phyloP scores from a whole-genome alignment of 2,329 filamentous ascomycete species.

The Neurospora sp. region DNA sequence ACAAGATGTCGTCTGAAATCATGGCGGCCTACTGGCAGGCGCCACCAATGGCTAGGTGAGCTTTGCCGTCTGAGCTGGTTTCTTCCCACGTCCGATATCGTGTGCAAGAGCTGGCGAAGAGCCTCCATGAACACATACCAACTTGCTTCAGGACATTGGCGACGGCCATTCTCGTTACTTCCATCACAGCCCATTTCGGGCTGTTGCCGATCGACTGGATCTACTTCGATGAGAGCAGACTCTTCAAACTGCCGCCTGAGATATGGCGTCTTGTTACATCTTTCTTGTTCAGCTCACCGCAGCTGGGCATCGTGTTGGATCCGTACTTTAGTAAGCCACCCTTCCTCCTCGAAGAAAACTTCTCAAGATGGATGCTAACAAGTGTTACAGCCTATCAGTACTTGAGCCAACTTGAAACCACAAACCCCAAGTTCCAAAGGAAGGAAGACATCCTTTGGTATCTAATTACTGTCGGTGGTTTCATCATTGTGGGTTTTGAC shows the following conservation, averaged over 20 bases:
- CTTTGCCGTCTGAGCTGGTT: conserved; percentile 1
- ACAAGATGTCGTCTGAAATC: conserved; percentile 25
- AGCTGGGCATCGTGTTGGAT: conserved; percentile 54
- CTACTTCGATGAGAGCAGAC: conserved; percentile 40
- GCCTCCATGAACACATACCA: not conserved
- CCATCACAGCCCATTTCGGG: conserved; percentile 48
- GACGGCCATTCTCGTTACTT: conserved; percentile 52
- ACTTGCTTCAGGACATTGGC: conserved; percentile 51
- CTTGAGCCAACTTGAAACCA: conserved; percentile 61
- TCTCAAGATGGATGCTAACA: conserved; percentile 7
- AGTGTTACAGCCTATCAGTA: conserved; percentile 58
- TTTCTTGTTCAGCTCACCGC: conserved; percentile 32
- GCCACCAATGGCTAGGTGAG: conserved; percentile 34
- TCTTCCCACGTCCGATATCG: not conserved
- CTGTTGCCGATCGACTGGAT: conserved; percentile 43
- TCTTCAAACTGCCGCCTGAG: conserved; percentile 45
- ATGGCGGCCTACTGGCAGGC: conserved; percentile 30
- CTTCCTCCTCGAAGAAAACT: conserved; percentile 9
- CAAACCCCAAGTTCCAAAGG: conserved; percentile 59
- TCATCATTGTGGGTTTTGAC: conserved; percentile 65
- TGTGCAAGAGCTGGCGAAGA: not conserved
- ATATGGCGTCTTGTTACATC: conserved; percentile 34
- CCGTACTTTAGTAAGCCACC: conserved; percentile 55
- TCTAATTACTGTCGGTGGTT: conserved; percentile 58
- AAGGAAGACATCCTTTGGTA: conserved; percentile 78